Conservation (phyloP, 805 yeast species). For the Hagleromyces aurorensis region DNA sequence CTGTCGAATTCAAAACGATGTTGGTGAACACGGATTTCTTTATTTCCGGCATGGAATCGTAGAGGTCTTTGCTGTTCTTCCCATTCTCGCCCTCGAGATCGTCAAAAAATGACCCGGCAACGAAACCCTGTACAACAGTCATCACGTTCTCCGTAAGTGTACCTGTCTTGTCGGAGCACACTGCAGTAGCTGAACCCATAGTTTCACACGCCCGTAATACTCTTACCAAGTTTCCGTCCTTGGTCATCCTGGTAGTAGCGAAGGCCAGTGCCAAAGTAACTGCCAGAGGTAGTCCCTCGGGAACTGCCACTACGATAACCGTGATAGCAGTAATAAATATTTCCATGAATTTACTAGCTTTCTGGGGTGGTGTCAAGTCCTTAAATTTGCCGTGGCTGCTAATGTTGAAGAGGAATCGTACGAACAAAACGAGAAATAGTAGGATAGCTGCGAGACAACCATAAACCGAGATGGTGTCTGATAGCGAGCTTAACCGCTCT, state of each 20-base stretch:
- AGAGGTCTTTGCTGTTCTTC: slow-evolving; percentile 5
- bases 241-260: slow-evolving; percentile 97
- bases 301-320: slow-evolving; percentile 95
- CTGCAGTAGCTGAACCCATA: slow-evolving; percentile 97
- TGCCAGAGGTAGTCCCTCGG: slow-evolving; percentile 96
- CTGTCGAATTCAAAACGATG: slow-evolving; percentile 75
- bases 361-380: slow-evolving; percentile 50
- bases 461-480: slow-evolving; percentile 91
- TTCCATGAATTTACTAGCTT: slow-evolving; percentile 77
- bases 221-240: slow-evolving; percentile 92
- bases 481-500: slow-evolving; percentile 67
- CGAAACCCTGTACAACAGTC: slow-evolving; percentile 75
- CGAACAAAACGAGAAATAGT: slow-evolving; percentile 71
- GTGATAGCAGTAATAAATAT: slow-evolving; percentile 88
- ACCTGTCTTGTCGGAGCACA: slow-evolving; percentile 97
- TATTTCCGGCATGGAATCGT: slow-evolving; percentile 11
- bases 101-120: slow-evolving; percentile 54
- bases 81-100: slow-evolving; percentile 31
- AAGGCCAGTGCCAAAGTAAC: slow-evolving; percentile 95
- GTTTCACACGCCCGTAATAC: slow-evolving; percentile 92
- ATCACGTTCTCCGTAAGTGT: slow-evolving; percentile 90
- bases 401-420: slow-evolving; percentile 51
- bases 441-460: slow-evolving; percentile 80
- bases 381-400: slow-evolving; percentile 38
- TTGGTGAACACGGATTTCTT: slow-evolving; percentile 39